Base-by-base conservation (phyloP, 1,284 basidiomycete species). In the Trichosporon ovoides region DNA sequence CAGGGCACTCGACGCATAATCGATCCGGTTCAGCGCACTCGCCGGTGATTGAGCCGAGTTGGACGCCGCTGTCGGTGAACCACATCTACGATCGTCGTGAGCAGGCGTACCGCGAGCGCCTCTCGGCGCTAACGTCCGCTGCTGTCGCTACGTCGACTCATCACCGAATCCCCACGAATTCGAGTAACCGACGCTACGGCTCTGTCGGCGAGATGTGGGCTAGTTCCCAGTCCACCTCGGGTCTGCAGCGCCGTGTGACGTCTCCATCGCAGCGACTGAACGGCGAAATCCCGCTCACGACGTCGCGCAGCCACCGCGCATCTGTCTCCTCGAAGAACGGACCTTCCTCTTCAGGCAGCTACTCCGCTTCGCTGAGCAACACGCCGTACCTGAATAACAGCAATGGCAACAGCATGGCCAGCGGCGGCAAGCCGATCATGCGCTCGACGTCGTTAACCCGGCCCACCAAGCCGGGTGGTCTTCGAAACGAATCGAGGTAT, bases 1-100 rank as follows among this genome's bases (percentile, higher is more conserved):
- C 43, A 14, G 22, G 22, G 5, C 24, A 24, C 14, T 48, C 43
- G 16, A 10, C 28, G 7, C 43, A 48, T 16, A 48, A 22, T 14
- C 22, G 43, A 6, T 28, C 16, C n/a, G 43, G 43, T 14, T 48
- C 43, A 3, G 24, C 22, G 14, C 43, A 22, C 1, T 48, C 22
- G 14, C 43, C 43, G 5, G 24, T 24, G 13, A 55, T 66, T 14
- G 63, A 69, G 34, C 67, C 70, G 11, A 22, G 12, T 7, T 48
- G 43, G 43, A 48, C 28, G 43, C 71, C 70, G 1, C 55, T 57
- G 38, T 63, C 69, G 22, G 69, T 76, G 65, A 73, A 70, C 65
- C 61, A 56, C 20, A 76, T 78, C 34, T 78, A 78, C 61, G 76
- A 78, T 48, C 67, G 68, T 24, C 71, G 76, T 28, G 74, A 73